Conservation (phyloP, 2,329 filamentous ascomycete genomes). For the Ophiostoma triangulosporum region DNA sequence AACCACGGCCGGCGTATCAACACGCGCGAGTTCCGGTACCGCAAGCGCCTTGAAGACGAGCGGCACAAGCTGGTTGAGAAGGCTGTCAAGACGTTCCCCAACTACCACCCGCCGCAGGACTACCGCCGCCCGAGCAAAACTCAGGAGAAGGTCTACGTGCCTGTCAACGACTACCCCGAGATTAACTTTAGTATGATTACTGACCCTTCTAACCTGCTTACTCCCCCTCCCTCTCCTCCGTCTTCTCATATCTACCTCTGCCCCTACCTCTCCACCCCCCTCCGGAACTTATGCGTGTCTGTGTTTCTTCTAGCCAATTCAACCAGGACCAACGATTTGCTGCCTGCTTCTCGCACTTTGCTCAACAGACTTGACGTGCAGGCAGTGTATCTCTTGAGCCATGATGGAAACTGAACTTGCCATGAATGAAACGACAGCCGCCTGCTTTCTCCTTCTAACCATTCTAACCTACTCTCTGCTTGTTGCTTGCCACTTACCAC, state of each 20-base stretch:
- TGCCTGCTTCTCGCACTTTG: constrained; percentile 3
- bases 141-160: constrained; percentile 99
- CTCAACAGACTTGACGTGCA: constrained; percentile 13
- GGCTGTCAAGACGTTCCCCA: constrained; percentile 98
- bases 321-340: constrained; percentile 23
- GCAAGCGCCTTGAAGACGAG: constrained; percentile 95
- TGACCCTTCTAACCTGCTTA: constrained; percentile 68
- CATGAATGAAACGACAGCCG: neutral
- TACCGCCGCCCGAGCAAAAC: constrained; percentile 99
- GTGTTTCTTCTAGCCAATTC: constrained; percentile 17
- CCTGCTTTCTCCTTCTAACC: constrained; percentile 8
- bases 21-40: constrained; percentile 95
- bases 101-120: constrained; percentile 96
- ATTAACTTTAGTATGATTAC: constrained; percentile 99
- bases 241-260: constrained; percentile 12
- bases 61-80: constrained; percentile 97
- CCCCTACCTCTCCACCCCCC: neutral
- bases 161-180: constrained; percentile 99
- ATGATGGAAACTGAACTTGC: constrained; percentile 17
- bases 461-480: constrained; percentile 8
- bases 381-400: constrained; percentile 18
- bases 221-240: constrained; percentile 21
- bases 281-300: neutral
- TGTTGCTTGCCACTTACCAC: neutral
- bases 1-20: constrained; percentile 99